phyloP scores from a whole-genome alignment of 768 basidiomycete genomes.

The Xanthoconium stramineum region DNA sequence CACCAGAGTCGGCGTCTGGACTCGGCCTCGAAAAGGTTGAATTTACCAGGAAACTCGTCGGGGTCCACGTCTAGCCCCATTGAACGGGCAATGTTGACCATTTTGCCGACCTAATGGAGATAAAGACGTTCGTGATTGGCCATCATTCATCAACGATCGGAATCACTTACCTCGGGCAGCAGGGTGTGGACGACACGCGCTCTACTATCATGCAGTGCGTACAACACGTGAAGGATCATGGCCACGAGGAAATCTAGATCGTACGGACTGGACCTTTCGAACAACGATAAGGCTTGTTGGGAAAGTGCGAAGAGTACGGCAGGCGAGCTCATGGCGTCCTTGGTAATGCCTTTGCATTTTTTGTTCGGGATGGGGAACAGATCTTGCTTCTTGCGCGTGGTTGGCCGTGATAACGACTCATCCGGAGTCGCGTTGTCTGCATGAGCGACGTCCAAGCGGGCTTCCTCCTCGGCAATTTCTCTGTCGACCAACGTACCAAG shows the following conservation, averaged over 20 bases:
- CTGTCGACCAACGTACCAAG: conserved; percentile 47
- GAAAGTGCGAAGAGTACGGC: conserved; percentile 46
- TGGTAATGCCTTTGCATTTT: conserved; percentile 28
- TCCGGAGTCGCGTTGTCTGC: conserved; percentile 16
- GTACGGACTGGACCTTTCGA: conserved; percentile 41
- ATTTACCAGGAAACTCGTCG: conserved; percentile 46
- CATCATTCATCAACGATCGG: conserved; percentile 28
- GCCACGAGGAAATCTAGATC: conserved; percentile 59
- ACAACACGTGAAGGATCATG: conserved; percentile 56
- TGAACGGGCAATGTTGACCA: conserved; percentile 61
- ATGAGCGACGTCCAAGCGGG: conserved; percentile 21
- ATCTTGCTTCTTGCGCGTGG: conserved; percentile 22
- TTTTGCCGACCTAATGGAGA: conserved; percentile 55
- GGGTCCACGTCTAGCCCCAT: conserved; percentile 65
- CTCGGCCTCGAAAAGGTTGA: conserved; percentile 50
- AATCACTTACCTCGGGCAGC: conserved; percentile 27
- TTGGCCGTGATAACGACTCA: conserved; percentile 25
- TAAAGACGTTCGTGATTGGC: conserved; percentile 7
- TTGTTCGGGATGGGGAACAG: conserved; percentile 12
- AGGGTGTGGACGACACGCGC: conserved; percentile 37
- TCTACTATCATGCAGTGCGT: conserved; percentile 50
- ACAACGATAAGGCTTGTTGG: conserved; percentile 43
- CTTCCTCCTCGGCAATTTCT: conserved; percentile 28
- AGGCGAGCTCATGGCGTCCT: conserved; percentile 31
- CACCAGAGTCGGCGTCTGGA: conserved; percentile 66